Evolutionary conservation across 2,329 filamentous ascomycete species (phyloP).

Genomic region (Talaromyces atroroseus): DNA sequence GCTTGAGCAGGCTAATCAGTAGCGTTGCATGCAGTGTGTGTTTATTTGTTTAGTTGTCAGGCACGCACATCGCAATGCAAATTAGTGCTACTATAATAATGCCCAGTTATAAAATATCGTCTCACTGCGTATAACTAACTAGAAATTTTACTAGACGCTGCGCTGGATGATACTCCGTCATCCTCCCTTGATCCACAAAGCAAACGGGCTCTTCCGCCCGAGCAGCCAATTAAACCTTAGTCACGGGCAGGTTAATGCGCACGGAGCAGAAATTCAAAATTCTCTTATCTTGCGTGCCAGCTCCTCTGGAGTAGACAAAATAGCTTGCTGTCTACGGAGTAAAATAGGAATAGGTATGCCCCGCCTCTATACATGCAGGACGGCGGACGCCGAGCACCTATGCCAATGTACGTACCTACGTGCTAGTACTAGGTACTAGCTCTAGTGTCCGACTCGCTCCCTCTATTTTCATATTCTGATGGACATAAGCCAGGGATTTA

Average conservation of each 20-base stretch:
- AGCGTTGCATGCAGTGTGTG: background rate
- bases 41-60: background rate
- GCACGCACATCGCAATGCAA: background rate
- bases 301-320: no score
- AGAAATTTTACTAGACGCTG: no score
- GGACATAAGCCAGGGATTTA: background rate
- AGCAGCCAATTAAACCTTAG: background rate
- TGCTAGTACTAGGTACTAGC: no score
- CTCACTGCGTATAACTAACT: background rate
- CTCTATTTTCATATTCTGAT: background rate
- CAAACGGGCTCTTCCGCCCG: background rate
- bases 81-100: background rate
- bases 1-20: slow-evolving; percentile 5
- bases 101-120: background rate
- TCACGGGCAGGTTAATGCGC: background rate
- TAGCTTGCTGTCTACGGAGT: background rate
- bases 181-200: background rate
- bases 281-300: background rate
- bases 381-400: background rate
- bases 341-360: background rate
- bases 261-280: background rate
- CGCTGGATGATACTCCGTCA: background rate
- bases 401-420: background rate
- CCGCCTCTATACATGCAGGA: background rate
- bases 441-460: background rate